phyloP scores from a whole-genome alignment of 768 basidiomycete species.

The Tulasnella sp. region DNA sequence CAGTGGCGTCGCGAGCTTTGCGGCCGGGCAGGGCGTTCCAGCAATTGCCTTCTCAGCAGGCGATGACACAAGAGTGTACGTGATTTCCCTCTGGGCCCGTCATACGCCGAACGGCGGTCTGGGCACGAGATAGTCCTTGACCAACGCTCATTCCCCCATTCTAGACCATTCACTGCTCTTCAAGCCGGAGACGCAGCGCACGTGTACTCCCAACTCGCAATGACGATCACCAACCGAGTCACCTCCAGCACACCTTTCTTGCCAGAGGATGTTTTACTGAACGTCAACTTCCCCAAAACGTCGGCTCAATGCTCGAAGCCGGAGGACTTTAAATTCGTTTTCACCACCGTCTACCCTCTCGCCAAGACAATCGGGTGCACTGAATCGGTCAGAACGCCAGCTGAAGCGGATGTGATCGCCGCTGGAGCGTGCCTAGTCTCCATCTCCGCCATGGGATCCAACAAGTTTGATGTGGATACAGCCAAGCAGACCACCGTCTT shows the following conservation, averaged over 20 bases:
- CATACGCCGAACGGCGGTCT: too few species aligned
- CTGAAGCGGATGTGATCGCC: slow-evolving; percentile 2
- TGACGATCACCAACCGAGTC: slow-evolving; percentile 1
- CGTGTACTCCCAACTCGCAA: slow-evolving; percentile 11
- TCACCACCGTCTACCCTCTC: slow-evolving; percentile 10
- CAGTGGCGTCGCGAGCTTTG: slow-evolving; percentile 11
- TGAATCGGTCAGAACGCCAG: not conserved
- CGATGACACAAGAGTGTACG: not conserved
- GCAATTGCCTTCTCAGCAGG: slow-evolving; percentile 23
- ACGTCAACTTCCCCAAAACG: slow-evolving; percentile 22
- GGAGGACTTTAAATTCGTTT: slow-evolving; percentile 1
- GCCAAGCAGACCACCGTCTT: not conserved
- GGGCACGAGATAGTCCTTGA: too few species aligned
- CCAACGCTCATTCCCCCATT: not conserved
- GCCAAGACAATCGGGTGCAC: not conserved
- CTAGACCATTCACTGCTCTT: not conserved
- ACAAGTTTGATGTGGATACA: not conserved
- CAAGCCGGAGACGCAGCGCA: slow-evolving; percentile 15
- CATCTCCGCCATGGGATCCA: slow-evolving; percentile 1
- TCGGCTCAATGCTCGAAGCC: not conserved
- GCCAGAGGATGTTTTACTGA: not conserved
- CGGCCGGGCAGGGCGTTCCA: not conserved
- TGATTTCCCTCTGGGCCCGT: not conserved
- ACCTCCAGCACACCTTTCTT: slow-evolving; percentile 12
- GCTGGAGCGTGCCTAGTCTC: not conserved